Base-by-base conservation (phyloP, 2,329 filamentous ascomycete species). In the Talaromyces sp. region DNA sequence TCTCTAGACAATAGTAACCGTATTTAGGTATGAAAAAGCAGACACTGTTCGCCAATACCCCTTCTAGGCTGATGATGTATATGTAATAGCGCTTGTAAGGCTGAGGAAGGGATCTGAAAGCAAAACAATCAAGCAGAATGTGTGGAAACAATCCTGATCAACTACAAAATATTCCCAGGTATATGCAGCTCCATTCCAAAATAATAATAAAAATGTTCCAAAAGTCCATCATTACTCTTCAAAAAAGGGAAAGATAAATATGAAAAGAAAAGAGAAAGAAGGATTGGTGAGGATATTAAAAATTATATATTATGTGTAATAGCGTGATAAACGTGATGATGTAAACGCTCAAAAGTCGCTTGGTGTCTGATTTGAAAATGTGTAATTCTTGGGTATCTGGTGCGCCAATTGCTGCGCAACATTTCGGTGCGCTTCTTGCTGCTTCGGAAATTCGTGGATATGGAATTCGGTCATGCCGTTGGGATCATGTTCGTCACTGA, bases 361-460 rank as follows among this genome's bases (percentile, higher is more conserved):
- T 56, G 78, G 75, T 35, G 78, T 79, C 57, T 75, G 73, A 66
- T 81, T 80, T 62, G 78, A 75, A 63, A 82, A 82, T 11, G 77
- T 78, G 67, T 80, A 82, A 54, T 72, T 76, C 69, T 79, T 80
- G 7, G 77, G 75, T 69, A 76, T 77, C 64, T 80, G 77, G 25
- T 74, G 74, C 33, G 74, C 69, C 59, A 81, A 70, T 64, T 80
- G 78, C 63, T 81, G 77, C n/a, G 79, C 75, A 52, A 76, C 73
- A 65, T 76, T 77, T 25, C 76, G 75, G 67, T 80, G 77, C n/a
- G 75, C 75, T 67, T 79, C 73, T 63, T 78, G 76, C 66, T 82
- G 79, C 65, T 80, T 74, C 13, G 78, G 75, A 66, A 79, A 82
- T 66, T 81, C 79, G 59, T 79, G 77, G 59, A 81, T 80, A 64